Percentiles rank a stretch among this genome's conserved stretches.
Conservation (phyloP, 2,329 filamentous ascomycete genomes). For the Pseudocercospora musae region DNA sequence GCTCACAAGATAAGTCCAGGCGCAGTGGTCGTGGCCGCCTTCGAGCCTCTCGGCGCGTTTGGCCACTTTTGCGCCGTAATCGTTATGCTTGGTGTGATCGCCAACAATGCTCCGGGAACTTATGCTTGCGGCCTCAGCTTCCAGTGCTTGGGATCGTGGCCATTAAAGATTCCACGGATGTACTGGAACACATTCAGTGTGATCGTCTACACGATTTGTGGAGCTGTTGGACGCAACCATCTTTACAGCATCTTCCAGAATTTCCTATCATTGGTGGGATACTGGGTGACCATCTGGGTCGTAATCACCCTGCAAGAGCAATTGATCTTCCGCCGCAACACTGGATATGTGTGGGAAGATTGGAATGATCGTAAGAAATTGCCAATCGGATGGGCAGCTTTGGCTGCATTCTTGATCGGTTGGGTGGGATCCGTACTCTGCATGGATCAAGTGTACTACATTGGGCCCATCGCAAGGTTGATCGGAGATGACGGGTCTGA, state of each 20-base stretch:
- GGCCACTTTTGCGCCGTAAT: constrained; percentile 45
- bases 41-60: constrained; percentile 40
- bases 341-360: constrained; percentile 38
- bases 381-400: constrained; percentile 42
- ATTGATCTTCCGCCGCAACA: constrained; percentile 40
- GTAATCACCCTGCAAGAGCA: constrained; percentile 44
- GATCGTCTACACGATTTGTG: constrained; percentile 43
- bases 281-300: constrained; percentile 46
- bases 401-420: constrained; percentile 25
- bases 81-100: constrained; percentile 42
- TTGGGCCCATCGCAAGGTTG: constrained; percentile 25
- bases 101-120: constrained; percentile 45
- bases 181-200: constrained; percentile 20
- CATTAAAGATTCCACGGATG: constrained; percentile 19
- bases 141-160: constrained; percentile 40
- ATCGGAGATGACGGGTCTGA: constrained; percentile 11
- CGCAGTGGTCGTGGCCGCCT: constrained; percentile 40
- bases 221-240: constrained; percentile 43
- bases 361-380: constrained; percentile 41
- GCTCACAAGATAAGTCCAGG: constrained; percentile 37
- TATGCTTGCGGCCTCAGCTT: constrained; percentile 45
- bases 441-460: constrained; percentile 29
- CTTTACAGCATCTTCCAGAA: constrained; percentile 46
- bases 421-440: constrained; percentile 27
- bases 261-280: constrained; percentile 47